Percentiles rank a stretch among this genome's conserved stretches.
Evolutionary conservation across 1,139 yeast genomes (phyloP).

Genomic region (Zygosaccharomyces sapae): DNA sequence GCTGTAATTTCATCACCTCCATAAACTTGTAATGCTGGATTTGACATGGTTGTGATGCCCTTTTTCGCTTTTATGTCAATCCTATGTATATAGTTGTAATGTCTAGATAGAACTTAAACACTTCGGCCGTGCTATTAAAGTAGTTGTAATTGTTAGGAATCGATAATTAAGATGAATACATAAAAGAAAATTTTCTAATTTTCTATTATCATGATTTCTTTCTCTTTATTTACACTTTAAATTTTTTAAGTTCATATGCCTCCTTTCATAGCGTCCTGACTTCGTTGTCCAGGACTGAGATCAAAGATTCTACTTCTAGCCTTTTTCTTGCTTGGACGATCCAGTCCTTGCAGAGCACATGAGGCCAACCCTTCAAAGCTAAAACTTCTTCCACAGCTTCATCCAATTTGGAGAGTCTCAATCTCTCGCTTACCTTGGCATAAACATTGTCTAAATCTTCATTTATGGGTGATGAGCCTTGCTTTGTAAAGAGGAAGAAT

Average conservation of each 20-base stretch:
- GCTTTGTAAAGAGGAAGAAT: conserved; percentile 60
- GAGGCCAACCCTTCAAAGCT: conserved; percentile 87
- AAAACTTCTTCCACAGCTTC: conserved; percentile 92
- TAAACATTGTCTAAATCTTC: conserved; percentile 84
- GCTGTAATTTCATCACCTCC: conserved; percentile 86
- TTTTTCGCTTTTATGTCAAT: background rate
- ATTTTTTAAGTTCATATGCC: background rate
- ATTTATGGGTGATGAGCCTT: conserved; percentile 66
- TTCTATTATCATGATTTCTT: background rate
- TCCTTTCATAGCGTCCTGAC: conserved; percentile 33
- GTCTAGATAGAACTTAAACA: background rate
- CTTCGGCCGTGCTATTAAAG: background rate
- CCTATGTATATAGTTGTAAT: background rate
- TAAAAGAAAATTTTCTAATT: background rate
- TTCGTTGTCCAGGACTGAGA: conserved; percentile 45
- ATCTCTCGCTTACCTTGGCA: conserved; percentile 76
- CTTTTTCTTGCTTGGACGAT: conserved; percentile 82
- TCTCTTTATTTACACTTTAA: conserved; percentile 7
- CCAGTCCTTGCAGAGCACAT: conserved; percentile 90
- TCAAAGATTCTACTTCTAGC: conserved; percentile 78
- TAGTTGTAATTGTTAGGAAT: background rate
- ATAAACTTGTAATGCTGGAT: conserved; percentile 42
- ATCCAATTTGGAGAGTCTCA: conserved; percentile 73
- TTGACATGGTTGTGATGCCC: conserved; percentile 25
- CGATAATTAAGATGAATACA: background rate